Base-by-base conservation (phyloP, 2,329 filamentous ascomycete genomes). In the Verticillium isaacii region DNA sequence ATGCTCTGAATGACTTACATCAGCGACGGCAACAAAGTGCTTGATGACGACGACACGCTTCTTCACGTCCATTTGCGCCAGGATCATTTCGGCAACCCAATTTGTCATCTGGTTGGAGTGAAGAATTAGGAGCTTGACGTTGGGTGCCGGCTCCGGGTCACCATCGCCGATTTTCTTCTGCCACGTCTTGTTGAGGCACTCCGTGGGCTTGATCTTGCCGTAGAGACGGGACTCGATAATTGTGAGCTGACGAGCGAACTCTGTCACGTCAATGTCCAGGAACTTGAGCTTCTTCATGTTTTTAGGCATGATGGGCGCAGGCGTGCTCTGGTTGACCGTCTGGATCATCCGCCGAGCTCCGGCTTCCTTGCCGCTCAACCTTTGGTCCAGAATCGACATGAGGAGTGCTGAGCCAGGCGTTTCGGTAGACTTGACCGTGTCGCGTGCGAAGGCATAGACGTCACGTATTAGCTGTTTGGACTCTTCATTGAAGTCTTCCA, bases 251-350 rank as follows among this genome's bases (percentile, higher is more conserved):
- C 95, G 89, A n/a, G 95, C 95, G 75, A 99, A 98, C 73, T 99
- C 95, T 0, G 90, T 91, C 0, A 93, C 88, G 72, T 99, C 95
- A 68, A 99, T 97, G 72, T 99, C 95, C 61, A 98, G 79, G 78
- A 99, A 98, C 76, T 98, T 99, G 68, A 99, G 85, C 77, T 97
- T 99, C 85, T 95, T 97, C 93, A 99, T 96, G 74, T 98, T 97
- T 83, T 97, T 97, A 1, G 95, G 95, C 74, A 97, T 87, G 72
- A 98, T 97, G 1, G 95, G 92, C 39, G 90, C 80, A 4, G 95
- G 94, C 1, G 91, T 90, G 65, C 91, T 89, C 68, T 89, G 89
- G 72, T 88, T 94, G 66, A 95, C 81, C 0, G 93, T 98, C 65
- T 95, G 88, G 19, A 99, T 89, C 72, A 99, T 85, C 37, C 92